phyloP scores from a whole-genome alignment of 2,329 filamentous ascomycete species.

The Neonectria hederae region DNA sequence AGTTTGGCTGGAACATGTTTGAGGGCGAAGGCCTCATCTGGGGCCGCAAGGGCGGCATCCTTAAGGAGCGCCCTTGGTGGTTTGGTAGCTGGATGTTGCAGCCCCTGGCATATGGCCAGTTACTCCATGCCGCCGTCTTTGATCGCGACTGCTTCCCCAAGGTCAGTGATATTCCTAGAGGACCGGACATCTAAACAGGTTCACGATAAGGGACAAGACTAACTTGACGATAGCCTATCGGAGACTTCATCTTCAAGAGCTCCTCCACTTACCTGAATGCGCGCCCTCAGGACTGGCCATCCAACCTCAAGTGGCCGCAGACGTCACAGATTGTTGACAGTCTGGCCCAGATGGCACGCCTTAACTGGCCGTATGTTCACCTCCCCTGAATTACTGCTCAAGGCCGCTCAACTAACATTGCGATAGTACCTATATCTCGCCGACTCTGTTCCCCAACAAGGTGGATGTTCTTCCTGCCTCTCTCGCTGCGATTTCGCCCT shows the following conservation, averaged over 20 bases:
- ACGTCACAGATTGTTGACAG: conserved; percentile 82
- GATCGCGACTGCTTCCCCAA: conserved; percentile 77
- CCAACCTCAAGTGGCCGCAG: conserved; percentile 75
- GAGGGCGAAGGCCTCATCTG: conserved; percentile 77
- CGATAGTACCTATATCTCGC: conserved; percentile 77
- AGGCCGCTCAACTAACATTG: conserved; percentile 12
- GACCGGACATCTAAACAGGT: background rate
- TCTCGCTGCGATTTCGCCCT: conserved; percentile 75
- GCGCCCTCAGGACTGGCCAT: conserved; percentile 74
- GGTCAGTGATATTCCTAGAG: conserved; percentile 50
- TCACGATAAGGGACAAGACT: background rate
- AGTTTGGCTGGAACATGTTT: conserved; percentile 86
- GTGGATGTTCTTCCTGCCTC: conserved; percentile 70
- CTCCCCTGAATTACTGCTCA: background rate
- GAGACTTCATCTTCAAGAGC: conserved; percentile 70
- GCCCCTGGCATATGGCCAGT: conserved; percentile 78
- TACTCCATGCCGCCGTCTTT: conserved; percentile 80
- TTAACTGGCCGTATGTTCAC: conserved; percentile 80
- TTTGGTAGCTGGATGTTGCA: conserved; percentile 86
- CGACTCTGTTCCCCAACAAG: conserved; percentile 83
- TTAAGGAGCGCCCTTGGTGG: conserved; percentile 79
- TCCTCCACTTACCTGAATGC: conserved; percentile 82
- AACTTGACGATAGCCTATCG: conserved; percentile 44
- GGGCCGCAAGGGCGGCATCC: conserved; percentile 63
- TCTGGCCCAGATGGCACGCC: conserved; percentile 80